Evolutionary conservation across 2,329 filamentous ascomycete genomes (phyloP), one percentile per base, ranked within the genome.

Genomic region (Fusarium pseudoanthophilum): DNA sequence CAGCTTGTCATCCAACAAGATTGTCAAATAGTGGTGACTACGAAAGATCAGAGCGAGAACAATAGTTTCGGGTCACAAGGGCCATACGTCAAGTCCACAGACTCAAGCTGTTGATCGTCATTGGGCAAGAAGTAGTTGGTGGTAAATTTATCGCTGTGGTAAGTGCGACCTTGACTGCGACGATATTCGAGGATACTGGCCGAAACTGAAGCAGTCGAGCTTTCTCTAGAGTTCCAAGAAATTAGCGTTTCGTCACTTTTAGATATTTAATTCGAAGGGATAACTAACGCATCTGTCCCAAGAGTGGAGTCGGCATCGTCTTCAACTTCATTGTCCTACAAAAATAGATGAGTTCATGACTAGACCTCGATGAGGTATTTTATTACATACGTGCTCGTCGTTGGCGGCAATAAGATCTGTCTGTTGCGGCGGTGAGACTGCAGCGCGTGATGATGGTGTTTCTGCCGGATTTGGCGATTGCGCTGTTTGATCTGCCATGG

Each of bases 61-160:
- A 7, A 26, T 11, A 2, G 1, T 16, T 21, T 15, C 10, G 1
- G 1, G 21, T 21, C 13, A 7, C 11, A 46, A 32, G 4, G 7
- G 18, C 21, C 49, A 21, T 48, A 71, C 68, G 45, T 67, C 11
- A 72, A 37, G 16, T 71, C 63, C 13, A 72, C 57, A 2, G 68
- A 71, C 30, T 72, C 56, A 2, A 71, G 21, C 37, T 71, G 69
- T 7, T 58, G 46, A 1, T 69, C 69, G 4, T 71, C 69, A 7
- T 72, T 72, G 7, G 69, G 69, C 5, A 71, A 64, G 2, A 61
- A 49, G 5, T 71, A 71, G 16, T 72, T 65, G 11, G 46, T 56
- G 0, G 30, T 71, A 5, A 69, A 71, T 5, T 67, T 72, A 21
- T 71, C 69, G 24, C 69, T 71, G 24, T 71, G 69, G 18, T 69